These are phyloP conservation scores for Lachnellula occidentalis DNA, from an alignment of 2,329 filamentous ascomycete genomes.

Conservation along the genomic window DNA sequence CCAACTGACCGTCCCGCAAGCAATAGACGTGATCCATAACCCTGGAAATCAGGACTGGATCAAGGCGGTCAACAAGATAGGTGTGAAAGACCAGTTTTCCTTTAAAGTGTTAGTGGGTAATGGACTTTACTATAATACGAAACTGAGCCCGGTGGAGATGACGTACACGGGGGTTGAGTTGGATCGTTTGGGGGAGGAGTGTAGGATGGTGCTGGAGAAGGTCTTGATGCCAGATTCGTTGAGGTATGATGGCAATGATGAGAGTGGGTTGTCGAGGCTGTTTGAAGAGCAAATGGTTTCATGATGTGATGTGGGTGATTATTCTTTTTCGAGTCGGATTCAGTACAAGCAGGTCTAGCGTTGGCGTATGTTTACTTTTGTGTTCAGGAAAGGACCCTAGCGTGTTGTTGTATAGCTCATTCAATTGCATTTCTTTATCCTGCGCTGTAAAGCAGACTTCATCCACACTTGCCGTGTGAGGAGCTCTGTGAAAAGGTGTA, in stretches of 20 bases:
- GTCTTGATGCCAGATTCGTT: background rate
- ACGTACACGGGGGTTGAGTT: background rate
- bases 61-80: background rate
- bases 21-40: background rate
- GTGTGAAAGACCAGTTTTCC: background rate
- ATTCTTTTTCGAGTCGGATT: no score
- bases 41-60: background rate
- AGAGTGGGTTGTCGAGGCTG: no score
- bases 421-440: no score
- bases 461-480: no score
- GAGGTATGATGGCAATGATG: background rate
- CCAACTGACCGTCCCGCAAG: background rate
- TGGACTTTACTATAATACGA: background rate
- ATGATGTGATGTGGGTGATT: no score
- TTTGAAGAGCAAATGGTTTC: no score
- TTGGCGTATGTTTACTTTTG: no score
- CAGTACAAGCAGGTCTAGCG: no score
- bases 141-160: background rate
- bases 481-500: no score
- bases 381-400: no score
- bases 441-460: no score
- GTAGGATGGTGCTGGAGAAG: background rate
- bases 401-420: no score
- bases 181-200: background rate
- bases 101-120: background rate